These are phyloP conservation scores for Pulveroboletus sp. DNA, from an alignment of 768 basidiomycete species.

Conservation along the genomic window DNA sequence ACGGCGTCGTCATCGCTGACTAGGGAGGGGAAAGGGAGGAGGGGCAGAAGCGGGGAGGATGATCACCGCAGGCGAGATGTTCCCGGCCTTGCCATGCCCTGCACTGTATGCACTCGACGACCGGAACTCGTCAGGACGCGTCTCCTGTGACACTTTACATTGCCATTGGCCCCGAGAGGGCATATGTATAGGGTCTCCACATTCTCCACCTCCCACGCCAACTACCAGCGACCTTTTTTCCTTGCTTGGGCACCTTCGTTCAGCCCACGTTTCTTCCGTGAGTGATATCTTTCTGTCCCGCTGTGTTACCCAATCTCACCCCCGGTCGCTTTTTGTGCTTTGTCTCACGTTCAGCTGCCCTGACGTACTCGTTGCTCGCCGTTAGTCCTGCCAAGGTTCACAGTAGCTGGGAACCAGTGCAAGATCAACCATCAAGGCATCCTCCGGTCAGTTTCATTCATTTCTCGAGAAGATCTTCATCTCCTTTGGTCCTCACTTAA, in stretches of 20 bases:
- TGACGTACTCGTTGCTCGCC: neutral
- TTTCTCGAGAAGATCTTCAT: conserved; percentile 17
- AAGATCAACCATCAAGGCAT: conserved; percentile 22
- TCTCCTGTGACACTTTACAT: conserved; percentile 9
- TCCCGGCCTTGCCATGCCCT: neutral
- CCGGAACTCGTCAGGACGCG: conserved; percentile 3
- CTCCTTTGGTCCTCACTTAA: conserved; percentile 2
- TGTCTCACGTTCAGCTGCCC: neutral
- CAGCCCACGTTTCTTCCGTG: conserved; percentile 22
- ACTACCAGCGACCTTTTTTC: neutral
- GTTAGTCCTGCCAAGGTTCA: neutral
- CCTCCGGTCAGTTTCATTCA: conserved; percentile 24
- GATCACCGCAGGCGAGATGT: neutral
- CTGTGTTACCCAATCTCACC: neutral
- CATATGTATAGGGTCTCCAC: conserved; percentile 8
- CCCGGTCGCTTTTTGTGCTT: neutral
- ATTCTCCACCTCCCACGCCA: conserved; percentile 18
- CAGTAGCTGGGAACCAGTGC: conserved; percentile 1
- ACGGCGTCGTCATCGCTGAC: neutral
- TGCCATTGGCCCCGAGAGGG: conserved; percentile 17
- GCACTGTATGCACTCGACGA: neutral
- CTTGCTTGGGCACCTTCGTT: conserved; percentile 1
- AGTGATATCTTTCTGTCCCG: conserved; percentile 6
- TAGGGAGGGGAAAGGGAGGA: neutral
- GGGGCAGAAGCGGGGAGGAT: neutral